These are phyloP conservation scores for Starmera amethionina DNA, from an alignment of 805 yeast species.

Conservation along the genomic window DNA sequence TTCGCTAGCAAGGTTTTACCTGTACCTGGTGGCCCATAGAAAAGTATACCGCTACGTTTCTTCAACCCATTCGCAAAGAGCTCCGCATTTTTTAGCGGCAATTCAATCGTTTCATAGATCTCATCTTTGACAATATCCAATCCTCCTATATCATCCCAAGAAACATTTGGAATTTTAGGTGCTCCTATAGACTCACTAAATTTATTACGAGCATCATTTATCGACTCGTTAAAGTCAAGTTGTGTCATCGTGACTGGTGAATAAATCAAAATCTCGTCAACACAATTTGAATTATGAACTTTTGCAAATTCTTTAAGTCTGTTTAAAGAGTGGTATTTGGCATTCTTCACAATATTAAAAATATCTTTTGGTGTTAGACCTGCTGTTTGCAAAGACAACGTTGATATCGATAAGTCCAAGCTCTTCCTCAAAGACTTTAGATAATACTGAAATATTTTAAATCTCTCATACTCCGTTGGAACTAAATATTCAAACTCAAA, in stretches of 20 bases:
- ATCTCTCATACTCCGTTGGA: conserved; percentile 72
- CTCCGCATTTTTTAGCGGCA: conserved; percentile 92
- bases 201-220: conserved; percentile 73
- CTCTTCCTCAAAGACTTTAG: conserved; percentile 22
- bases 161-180: conserved; percentile 88
- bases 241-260: conserved; percentile 46
- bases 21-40: conserved; percentile 98
- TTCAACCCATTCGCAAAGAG: conserved; percentile 82
- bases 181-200: conserved; percentile 95
- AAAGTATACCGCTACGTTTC: conserved; percentile 86
- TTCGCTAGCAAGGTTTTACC: conserved; percentile 94
- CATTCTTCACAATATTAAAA: conserved; percentile 54
- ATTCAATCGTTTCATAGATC: conserved; percentile 88
- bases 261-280: conserved; percentile 23
- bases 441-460: conserved; percentile 46
- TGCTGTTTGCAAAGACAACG: conserved; percentile 79
- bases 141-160: conserved; percentile 98
- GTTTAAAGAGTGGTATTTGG: conserved; percentile 48
- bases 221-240: conserved; percentile 57
- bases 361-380: conserved; percentile 86
- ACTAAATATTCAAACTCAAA: conserved; percentile 72
- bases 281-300: conserved; percentile 1
- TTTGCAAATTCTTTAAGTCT: conserved; percentile 27
- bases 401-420: conserved; percentile 42
- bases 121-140: conserved; percentile 84